Conservation (phyloP, 2,329 filamentous ascomycete species). For the Aspergillus proliferans region DNA sequence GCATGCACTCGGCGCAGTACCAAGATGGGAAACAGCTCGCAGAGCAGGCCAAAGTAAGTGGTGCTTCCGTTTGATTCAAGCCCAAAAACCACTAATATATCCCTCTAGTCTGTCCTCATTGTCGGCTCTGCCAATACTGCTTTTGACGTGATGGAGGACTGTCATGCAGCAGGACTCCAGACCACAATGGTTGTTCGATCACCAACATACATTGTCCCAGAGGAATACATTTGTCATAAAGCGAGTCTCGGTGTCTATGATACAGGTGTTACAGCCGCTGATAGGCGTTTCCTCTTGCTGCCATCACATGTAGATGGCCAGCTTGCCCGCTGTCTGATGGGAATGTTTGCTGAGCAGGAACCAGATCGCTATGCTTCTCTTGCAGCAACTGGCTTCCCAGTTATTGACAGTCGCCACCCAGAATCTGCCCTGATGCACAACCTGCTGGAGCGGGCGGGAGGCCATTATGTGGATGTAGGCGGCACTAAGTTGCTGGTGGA, state of each 20-base stretch:
- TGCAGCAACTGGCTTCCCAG: constrained; percentile 30
- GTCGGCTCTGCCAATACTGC: constrained; percentile 44
- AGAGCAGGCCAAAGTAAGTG: constrained; percentile 9
- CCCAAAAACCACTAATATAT: background rate
- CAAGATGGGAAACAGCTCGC: constrained; percentile 6
- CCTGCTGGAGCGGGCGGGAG: constrained; percentile 34
- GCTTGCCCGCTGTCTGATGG: constrained; percentile 13
- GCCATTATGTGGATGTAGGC: constrained; percentile 39
- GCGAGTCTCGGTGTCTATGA: constrained; percentile 23
- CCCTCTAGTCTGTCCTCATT: constrained; percentile 34
- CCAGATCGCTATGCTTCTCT: constrained; percentile 31
- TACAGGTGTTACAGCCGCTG: constrained; percentile 7
- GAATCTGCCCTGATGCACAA: constrained; percentile 22
- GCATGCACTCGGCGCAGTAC: constrained; percentile 11
- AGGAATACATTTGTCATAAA: constrained; percentile 16
- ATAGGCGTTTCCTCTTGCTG: constrained; percentile 5
- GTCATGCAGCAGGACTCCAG: constrained; percentile 35
- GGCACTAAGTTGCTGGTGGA: constrained; percentile 26
- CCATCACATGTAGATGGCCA: constrained; percentile 9
- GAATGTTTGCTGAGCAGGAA: constrained; percentile 20
- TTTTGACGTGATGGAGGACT: constrained; percentile 45
- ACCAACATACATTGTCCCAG: constrained; percentile 28
- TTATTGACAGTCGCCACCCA: constrained; percentile 24
- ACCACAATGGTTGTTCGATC: constrained; percentile 43
- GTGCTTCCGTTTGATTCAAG: background rate